Conservation (phyloP, 2,329 filamentous ascomycete species). For the Colletotrichum tropicale region DNA sequence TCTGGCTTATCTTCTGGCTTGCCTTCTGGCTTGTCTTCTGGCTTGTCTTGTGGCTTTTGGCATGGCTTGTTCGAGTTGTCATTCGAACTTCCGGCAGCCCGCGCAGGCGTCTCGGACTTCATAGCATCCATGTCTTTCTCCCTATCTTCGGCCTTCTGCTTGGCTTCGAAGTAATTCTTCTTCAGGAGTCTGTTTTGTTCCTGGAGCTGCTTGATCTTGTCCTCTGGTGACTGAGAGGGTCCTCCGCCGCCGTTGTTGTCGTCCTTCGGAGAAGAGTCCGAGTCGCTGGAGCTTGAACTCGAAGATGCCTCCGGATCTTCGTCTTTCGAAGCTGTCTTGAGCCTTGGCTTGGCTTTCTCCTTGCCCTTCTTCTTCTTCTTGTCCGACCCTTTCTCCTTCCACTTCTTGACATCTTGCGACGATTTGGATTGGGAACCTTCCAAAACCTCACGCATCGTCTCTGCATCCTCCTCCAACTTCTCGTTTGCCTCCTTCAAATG, state of each 20-base stretch:
- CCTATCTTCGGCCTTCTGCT: background rate
- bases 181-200: background rate
- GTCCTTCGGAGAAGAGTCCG: background rate
- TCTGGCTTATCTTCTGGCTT: too few relatives aligned
- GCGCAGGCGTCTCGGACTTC: background rate
- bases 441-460: background rate
- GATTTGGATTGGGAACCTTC: background rate
- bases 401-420: background rate
- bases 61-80: background rate
- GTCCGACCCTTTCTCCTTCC: background rate
- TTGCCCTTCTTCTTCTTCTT: background rate
- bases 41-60: background rate
- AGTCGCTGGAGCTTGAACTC: background rate
- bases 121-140: background rate
- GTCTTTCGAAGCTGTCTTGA: background rate
- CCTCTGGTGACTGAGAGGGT: background rate
- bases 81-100: background rate
- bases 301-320: background rate
- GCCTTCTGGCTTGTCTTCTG: too few relatives aligned
- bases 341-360: background rate
- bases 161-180: background rate
- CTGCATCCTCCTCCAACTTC: background rate
- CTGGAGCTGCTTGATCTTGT: background rate
- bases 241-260: background rate
- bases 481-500: background rate